Evolutionary conservation across 345 rosid species (phyloP), one percentile per base, ranked within the genome.

Genomic region (Pugionium cornutum): DNA sequence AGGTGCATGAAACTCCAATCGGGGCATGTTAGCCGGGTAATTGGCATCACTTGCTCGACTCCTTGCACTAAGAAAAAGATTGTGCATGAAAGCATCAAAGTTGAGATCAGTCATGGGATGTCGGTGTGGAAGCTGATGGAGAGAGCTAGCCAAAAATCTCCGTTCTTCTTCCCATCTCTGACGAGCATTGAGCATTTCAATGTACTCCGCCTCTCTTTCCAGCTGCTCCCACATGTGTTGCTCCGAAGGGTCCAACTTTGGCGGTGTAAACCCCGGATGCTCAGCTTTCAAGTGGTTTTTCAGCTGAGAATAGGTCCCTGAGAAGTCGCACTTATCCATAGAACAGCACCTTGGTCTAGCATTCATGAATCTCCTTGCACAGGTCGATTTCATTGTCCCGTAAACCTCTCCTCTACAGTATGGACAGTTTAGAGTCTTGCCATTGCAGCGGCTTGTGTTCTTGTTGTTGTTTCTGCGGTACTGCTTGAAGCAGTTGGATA

Each of bases 401-500:
- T 81, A 81, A 48, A 87, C 86, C 78, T 83, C 84, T 51, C 98
- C 98, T 68, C 95, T 78, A 68, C 96, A 92, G 39, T 84, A 85
- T 6, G 98, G 98, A 64, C 98, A 92, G 0, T 77, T 76, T 37
- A 87, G 79, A 72, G 80, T 76, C 55, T 69, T 61, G 41, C 80
- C 58, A 33, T 75, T 62, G 27, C 50, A 69, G 6, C 56, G 79
- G 74, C 81, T 89, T 7, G 78, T 68, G 58, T 79, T 82, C 81
- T 89, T 7, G 78, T 68, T 57, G 78, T 82, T 32, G 18, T 83
- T 89, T 36, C 75, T 82, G 68, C 80, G 78, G 81, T 81, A 92
- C 69, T 81, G 89, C 54, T 86, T 94, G 48, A 82, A 94, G 75
- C 97, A 92, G 62, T 92, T 89, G 27, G 98, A 92, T 70, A 84